A percentile compares a stretch with the other conserved stretches of the same genome.
Conservation (phyloP, 73 alveolate genomes). For the Symbiodinium natans region DNA sequence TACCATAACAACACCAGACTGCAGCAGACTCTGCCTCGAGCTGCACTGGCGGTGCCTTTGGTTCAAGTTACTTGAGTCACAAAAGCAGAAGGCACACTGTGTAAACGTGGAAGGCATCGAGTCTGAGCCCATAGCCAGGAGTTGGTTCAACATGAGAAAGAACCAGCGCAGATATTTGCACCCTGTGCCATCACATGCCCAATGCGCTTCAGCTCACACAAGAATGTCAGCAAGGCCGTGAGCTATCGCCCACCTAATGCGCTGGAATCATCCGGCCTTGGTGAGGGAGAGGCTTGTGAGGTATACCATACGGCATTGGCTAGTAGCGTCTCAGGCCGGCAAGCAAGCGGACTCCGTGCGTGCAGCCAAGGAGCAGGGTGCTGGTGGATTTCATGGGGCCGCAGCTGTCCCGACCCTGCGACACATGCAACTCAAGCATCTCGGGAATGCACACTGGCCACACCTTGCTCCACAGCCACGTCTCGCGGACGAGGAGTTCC, state of each 20-base stretch:
- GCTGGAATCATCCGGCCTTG: not conserved
- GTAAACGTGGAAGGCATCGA: not conserved
- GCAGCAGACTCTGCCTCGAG: too few relatives aligned
- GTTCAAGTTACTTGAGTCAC: too few relatives aligned
- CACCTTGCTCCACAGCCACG: constrained; percentile 92
- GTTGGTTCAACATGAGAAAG: constrained; percentile 27
- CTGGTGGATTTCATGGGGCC: not conserved
- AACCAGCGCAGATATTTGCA: not conserved
- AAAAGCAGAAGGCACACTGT: not conserved
- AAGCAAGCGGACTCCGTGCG: too few relatives aligned
- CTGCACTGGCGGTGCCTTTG: constrained; percentile 30
- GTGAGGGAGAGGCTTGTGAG: not conserved
- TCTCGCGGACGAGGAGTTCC: constrained; percentile 51
- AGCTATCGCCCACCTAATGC: not conserved
- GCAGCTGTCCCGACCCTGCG: constrained; percentile 1
- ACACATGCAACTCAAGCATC: not conserved
- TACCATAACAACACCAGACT: too few relatives aligned
- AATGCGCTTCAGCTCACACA: too few relatives aligned
- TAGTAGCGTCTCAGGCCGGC: too few relatives aligned
- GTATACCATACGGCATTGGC: too few relatives aligned
- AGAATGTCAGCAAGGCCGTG: too few relatives aligned
- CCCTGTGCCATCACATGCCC: not conserved
- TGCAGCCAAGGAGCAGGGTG: not conserved
- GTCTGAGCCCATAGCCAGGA: not conserved
- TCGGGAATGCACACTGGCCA: not conserved